phyloP scores from a whole-genome alignment of 352 stramenopile genomes.

The Phytophthora hybrid region DNA sequence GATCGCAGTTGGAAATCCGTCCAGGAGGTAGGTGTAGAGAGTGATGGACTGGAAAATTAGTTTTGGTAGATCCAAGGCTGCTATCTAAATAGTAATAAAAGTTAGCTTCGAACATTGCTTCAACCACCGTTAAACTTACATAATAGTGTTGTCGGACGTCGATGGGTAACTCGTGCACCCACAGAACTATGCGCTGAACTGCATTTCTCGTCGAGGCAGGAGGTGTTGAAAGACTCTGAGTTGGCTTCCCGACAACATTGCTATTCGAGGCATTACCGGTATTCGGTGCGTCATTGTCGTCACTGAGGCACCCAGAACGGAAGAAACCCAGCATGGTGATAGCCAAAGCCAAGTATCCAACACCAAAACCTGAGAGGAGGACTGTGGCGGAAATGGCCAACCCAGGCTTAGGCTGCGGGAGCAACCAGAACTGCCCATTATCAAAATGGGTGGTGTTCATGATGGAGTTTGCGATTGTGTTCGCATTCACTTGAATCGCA shows the following conservation, averaged over 20 bases:
- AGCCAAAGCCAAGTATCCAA: slow-evolving; percentile 44
- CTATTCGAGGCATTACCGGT: not conserved
- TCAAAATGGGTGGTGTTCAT: slow-evolving; percentile 54
- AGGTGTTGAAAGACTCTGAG: not conserved
- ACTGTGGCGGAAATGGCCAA: slow-evolving; percentile 30
- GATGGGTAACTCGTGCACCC: not conserved
- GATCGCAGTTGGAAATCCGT: slow-evolving; percentile 48
- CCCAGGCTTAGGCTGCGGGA: slow-evolving; percentile 29
- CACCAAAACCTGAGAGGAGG: slow-evolving; percentile 38
- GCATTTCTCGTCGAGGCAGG: not conserved
- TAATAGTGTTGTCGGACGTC: slow-evolving; percentile 32
- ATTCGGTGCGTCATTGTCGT: not conserved
- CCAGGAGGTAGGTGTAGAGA: slow-evolving; percentile 44
- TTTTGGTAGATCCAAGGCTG: slow-evolving; percentile 52
- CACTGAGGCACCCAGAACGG: slow-evolving; percentile 1
- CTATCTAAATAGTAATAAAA: slow-evolving; percentile 37
- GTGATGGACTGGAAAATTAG: slow-evolving; percentile 56
- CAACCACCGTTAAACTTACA: slow-evolving; percentile 6
- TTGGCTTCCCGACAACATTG: not conserved
- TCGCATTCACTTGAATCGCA: slow-evolving; percentile 44
- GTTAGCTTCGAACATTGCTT: not conserved
- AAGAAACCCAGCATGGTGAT: slow-evolving; percentile 45
- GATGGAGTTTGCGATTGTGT: slow-evolving; percentile 42
- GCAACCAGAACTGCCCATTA: slow-evolving; percentile 56
- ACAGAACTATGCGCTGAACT: slow-evolving; percentile 1